Evolutionary conservation across 2,329 filamentous ascomycete species (phyloP), one percentile per base, ranked within the genome.

Genomic region (Diaporthe humulicola): DNA sequence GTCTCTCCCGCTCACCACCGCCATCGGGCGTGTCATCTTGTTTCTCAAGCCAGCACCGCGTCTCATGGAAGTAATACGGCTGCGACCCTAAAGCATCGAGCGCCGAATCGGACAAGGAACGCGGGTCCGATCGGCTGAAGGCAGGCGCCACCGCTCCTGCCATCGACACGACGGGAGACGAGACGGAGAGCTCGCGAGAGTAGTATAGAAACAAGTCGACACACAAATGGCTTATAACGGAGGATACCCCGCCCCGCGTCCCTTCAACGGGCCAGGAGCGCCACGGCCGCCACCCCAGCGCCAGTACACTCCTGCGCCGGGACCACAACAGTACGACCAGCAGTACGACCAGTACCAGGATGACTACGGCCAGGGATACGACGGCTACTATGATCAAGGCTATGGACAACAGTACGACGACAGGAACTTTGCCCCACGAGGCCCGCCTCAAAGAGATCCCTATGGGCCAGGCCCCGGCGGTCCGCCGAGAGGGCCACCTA

Each of bases 191-290:
- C 76, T 54, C 71, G 45, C 36, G 67, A 71, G 38, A 64, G 33
- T 64, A 40, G 52, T 67, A 77, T 30, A 42, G 10, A 42, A 17
- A 7, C 28, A 30, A 69, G 17, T 10, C 33, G 38, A 28, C 54
- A 57, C 30, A 54, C 64, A 77, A 22, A 90, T 90, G 89, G 87
- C 88, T 60, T 90, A 89, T 79, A 86, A 89, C 76, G 85, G 84
- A 76, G 86, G 83, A 76, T 89, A 87, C 75, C 83, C 84, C 73
- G 83, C 79, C 52, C 80, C 84, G 78, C 86, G 86, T 74, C 85
- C 86, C n/a, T 89, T 89, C 78, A 85, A 83, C 76, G 87, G 87
- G 50, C 85, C 84, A 42, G 86, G 84, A 70, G 84, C 84, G 58
- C 86, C 85, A 72, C 82, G 86, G 71, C 82, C 84, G 64, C 80